Evolutionary conservation across 495 filamentous ascomycete genomes (phyloP), one percentile per base, ranked within the genome.

Genomic region (Neurospora sp.): DNA sequence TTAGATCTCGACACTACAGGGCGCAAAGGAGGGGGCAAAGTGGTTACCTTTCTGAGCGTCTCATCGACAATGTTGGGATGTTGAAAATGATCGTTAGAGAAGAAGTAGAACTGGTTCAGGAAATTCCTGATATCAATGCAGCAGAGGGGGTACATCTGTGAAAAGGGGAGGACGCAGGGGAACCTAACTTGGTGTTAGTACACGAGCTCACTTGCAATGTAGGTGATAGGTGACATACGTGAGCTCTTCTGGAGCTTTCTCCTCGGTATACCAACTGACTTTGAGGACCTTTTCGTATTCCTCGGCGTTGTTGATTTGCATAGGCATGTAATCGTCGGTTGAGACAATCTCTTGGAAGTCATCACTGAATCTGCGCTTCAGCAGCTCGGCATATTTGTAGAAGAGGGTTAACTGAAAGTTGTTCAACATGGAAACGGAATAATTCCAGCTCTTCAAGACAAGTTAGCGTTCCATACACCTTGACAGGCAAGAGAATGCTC

Each of bases 311-410:
- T 92, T 90, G 76, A 98, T 96, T 7, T 92, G 90, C 96, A 99
- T 98, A 22, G 96, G 96, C 94, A 98, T 98, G 81, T 98, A 99
- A 79, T 99, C 96, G 79, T 99, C 96, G 14, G 94, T 97, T 12
- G 90, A 92, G 38, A 99, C 93, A 80, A 97, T 97, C 90, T 98
- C 94, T 80, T 93, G 90, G 79, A 99, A 98, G 79, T 97, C 93
- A 70, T 94, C 91, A 78, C 92, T 94, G 72, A 97, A 99, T 65
- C 93, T 87, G 73, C 86, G 89, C 80, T 97, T 96, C 44, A 98
- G 87, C n/a, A 97, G 84, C 75, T 95, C 91, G 3, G 94, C 92
- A 79, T 98, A 98, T 81, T 94, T 97, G 72, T 92, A 89, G 78
- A 99, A 99, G 2, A 99, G 84, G 12, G 84, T 91, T 27, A 98